Evolutionary conservation across 2,329 filamentous ascomycete genomes (phyloP), one percentile per base, ranked within the genome.

Genomic region (Apiospora phragmitis): DNA sequence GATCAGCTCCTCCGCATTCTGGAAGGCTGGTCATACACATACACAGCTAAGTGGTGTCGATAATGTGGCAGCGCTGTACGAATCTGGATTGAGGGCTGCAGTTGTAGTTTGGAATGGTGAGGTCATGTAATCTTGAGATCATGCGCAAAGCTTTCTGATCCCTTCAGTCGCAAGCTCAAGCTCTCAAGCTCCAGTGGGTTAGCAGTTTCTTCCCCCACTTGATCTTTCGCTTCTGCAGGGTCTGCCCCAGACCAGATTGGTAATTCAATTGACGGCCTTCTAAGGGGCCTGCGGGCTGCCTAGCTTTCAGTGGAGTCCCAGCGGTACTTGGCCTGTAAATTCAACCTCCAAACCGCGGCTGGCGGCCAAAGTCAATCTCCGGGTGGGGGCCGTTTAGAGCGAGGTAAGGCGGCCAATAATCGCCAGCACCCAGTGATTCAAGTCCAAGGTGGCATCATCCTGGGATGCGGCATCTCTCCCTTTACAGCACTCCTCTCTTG

Each of bases 341-440:
- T n/a, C 55, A 38, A 62, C 55, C 51, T 9, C 51, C 51, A 66
- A 42, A 24, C 24, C 55, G 68, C 71, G 71, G 68, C 59, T 55
- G 69, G 42, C 68, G 68, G 71, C 55, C 69, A 72, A 70, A 70
- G 67, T 70, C 65, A 65, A 68, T 45, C 51, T 72, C 71, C 71
- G 71, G 49, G 51, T 59, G 66, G 66, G 42, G 42, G 32, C 29
- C 16, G 43, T 32, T 32, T 55, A 21, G 49, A 55, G 24, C 24
- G 47, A 51, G 49, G 49, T 55, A 32, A 55, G 49, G 49, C 49
- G 49, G 26, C 49, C 49, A 55, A 55, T 55, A 32, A 55, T 7
- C 49, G 26, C 5, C 49, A 55, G 18, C 29, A 26, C n/a, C 49
- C 51, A 62, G 55, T 38, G 21, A n/a, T 38, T 38, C 51, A 38